Evolutionary conservation across 345 rosid genomes (phyloP).

Genomic region (Sisymbrium altissimum): DNA sequence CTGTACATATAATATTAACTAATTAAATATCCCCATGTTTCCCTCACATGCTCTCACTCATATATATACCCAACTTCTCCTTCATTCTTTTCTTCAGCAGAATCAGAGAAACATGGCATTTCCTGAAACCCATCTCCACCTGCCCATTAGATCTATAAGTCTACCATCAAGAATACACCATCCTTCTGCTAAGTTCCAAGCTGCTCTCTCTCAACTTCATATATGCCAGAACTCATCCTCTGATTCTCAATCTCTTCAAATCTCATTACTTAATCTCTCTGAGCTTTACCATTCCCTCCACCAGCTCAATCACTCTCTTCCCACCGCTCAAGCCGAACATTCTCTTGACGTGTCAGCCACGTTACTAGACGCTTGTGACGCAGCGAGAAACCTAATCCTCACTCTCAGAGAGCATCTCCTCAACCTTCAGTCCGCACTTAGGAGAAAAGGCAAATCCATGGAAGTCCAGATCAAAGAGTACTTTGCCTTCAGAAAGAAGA

Average conservation of each 20-base stretch:
- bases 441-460: slow-evolving; percentile 41
- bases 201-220: slow-evolving; percentile 44
- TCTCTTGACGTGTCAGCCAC: slow-evolving; percentile 42
- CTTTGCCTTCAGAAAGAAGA: slow-evolving; percentile 53
- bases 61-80: slow-evolving; percentile 22
- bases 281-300: slow-evolving; percentile 43
- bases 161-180: slow-evolving; percentile 56
- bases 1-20: slow-evolving; percentile 14
- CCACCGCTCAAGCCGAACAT: slow-evolving; percentile 36
- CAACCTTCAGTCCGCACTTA: slow-evolving; percentile 47
- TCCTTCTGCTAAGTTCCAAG: slow-evolving; percentile 41
- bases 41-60: slow-evolving; percentile 23
- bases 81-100: slow-evolving; percentile 20
- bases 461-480: slow-evolving; percentile 43
- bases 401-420: slow-evolving; percentile 39
- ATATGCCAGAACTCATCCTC: slow-evolving; percentile 29
- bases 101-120: slow-evolving; percentile 30
- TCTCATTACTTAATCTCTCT: slow-evolving; percentile 39
- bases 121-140: slow-evolving; percentile 16
- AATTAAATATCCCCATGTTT: slow-evolving; percentile 31
- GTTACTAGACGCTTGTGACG: slow-evolving; percentile 46
- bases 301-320: slow-evolving; percentile 36
- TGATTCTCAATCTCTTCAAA: slow-evolving; percentile 34
- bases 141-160: slow-evolving; percentile 48
- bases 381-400: slow-evolving; percentile 36